Percentiles rank a stretch among this genome's conserved stretches.
Evolutionary conservation across 2,329 filamentous ascomycete species (phyloP).

Genomic region (Hymenoscyphus salicellus): DNA sequence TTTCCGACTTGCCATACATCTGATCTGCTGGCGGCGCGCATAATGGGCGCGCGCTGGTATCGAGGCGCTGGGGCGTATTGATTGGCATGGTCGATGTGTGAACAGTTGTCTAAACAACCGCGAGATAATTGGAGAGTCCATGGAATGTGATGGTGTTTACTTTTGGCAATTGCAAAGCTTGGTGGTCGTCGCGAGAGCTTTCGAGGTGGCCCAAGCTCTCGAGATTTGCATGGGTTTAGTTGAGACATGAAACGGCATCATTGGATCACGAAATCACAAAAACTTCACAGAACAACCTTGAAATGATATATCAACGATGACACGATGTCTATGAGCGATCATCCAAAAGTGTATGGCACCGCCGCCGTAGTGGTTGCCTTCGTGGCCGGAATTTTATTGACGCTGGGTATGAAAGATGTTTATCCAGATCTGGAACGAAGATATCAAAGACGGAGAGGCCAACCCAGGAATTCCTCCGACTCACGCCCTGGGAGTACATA

Average conservation of each 20-base stretch:
- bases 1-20: constrained; percentile 27
- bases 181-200: constrained; percentile 11
- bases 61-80: constrained; percentile 43
- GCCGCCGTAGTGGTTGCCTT: constrained; percentile 71
- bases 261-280: constrained; percentile 6
- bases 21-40: constrained; percentile 40
- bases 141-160: constrained; percentile 37
- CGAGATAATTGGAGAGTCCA: constrained; percentile 78
- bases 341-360: constrained; percentile 60
- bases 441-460: constrained; percentile 49
- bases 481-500: constrained; percentile 32
- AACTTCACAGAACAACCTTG: constrained; percentile 10
- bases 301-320: constrained; percentile 16
- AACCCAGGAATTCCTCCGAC: constrained; percentile 21
- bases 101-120: constrained; percentile 85
- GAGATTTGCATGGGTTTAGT: constrained; percentile 8
- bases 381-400: constrained; percentile 70
- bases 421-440: constrained; percentile 70
- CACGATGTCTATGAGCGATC: constrained; percentile 58
- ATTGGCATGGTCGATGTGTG: constrained; percentile 65
- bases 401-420: constrained; percentile 74
- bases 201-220: constrained; percentile 39
- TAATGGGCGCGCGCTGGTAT: constrained; percentile 35
- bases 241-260: constrained; percentile 14
- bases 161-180: constrained; percentile 23